phyloP scores from a whole-genome alignment of 176 grass and related monocot species.

The Neostapfia colusana region DNA sequence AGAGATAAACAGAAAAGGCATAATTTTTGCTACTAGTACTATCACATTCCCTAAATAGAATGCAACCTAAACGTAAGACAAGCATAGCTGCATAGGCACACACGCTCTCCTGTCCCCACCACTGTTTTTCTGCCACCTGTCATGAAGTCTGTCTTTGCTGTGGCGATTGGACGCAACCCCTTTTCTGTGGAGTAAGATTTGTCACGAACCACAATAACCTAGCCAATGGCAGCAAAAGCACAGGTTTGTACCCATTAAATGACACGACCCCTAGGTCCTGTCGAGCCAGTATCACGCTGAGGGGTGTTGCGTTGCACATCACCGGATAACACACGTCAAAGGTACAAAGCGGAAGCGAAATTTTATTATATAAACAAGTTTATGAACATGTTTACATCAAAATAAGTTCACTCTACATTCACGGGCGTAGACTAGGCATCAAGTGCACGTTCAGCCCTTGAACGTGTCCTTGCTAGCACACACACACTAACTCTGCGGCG shows the following conservation, averaged over 20 bases:
- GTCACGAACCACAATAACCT: not conserved
- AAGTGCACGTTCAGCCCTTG: no score
- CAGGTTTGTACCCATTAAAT: not conserved
- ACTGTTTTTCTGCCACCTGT: conserved; percentile 10
- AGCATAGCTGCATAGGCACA: not conserved
- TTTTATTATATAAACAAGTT: no score
- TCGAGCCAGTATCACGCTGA: no score
- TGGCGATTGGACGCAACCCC: not conserved
- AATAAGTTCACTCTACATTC: no score
- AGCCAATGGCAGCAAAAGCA: not conserved
- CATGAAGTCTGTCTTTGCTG: not conserved
- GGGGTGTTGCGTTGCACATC: no score
- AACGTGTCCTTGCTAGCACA: no score
- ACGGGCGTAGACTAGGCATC: no score
- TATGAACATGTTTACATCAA: no score
- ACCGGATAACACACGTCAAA: no score
- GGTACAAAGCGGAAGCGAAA: no score
- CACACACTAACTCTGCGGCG: no score
- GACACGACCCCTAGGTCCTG: no score
- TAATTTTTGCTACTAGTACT: not conserved
- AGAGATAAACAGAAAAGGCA: not conserved
- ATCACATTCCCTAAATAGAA: not conserved
- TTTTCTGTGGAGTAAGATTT: not conserved
- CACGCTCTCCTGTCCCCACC: not conserved
- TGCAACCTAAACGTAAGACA: conserved; percentile 10